Base-by-base conservation (phyloP, 2,329 filamentous ascomycete genomes). In the Saccharata proteae region DNA sequence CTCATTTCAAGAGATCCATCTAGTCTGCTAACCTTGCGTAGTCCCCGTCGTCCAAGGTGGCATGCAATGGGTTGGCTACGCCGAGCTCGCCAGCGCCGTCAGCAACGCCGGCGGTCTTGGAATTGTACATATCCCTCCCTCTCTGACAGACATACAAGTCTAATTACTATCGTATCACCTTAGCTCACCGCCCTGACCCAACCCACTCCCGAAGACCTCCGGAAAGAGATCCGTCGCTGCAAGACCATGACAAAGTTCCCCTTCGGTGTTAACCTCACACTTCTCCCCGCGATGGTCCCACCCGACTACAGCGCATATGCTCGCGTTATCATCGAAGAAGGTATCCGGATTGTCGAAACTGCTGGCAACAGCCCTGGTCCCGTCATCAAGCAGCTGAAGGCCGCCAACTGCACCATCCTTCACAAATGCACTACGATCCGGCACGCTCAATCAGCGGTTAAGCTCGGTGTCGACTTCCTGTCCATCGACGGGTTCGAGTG, bases 371-470 rank as follows among this genome's bases (percentile, higher is more conserved):
- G 69, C 47, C 90, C 90, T 0, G 90, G 85, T 1, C 85, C 86
- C 3, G 78, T 98, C 41, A 96, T 98, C 56, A 67, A 73, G 52
- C 74, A 84, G 64, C 70, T 98, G 33, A 98, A 96, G 64, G 71
- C 71, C 38, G 80, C 77, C 5, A 75, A 74, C 35, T 71, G 73
- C 47, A 88, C 71, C 34, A 76, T 98, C 45, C 65, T 98, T 35
- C 90, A 98, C 71, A 98, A 98, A 64, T 96, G 90, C 67, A 98
- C 90, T 6, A 92, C 84, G 4, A 93, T 98, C 60, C 69, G 85
- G 34, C 90, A 98, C 54, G 90, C 90, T 13, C 74, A 84, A 56
- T 85, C 80, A 42, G 90, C 90, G 29, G 71, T 93, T 37, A 93
- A 93, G 60, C 75, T 96, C 22, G 90, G 90, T 40, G 90, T 94